These are phyloP conservation scores for Phaseolus coccineus DNA, from an alignment of 331 rosid genomes.

Conservation along the genomic window DNA sequence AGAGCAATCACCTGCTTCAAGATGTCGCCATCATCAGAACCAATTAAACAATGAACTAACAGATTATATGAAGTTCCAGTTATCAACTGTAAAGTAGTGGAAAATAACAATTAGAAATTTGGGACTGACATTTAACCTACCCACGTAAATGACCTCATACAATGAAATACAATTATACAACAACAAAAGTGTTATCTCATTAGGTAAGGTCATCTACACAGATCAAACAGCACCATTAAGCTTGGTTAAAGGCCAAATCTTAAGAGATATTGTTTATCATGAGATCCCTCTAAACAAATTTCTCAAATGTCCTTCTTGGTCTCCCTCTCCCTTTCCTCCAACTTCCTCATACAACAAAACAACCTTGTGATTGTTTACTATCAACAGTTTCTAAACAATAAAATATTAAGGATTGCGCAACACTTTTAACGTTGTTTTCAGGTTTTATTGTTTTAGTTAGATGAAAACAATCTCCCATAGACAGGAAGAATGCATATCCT, in stretches of 20 bases:
- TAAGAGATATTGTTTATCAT: not conserved
- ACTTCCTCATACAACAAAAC: conserved; percentile 23
- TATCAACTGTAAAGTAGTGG: conserved; percentile 19
- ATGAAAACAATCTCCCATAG: not conserved
- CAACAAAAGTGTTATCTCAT: not conserved
- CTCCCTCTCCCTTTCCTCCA: not conserved
- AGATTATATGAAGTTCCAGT: conserved; percentile 33
- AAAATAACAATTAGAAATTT: conserved; percentile 27
- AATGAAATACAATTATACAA: not conserved
- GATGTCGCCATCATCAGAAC: conserved; percentile 41
- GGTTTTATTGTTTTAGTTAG: not conserved
- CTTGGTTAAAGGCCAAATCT: not conserved
- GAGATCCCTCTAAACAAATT: not conserved
- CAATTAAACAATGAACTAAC: conserved; percentile 20
- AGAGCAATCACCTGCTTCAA: conserved; percentile 81
- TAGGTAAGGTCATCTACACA: not conserved
- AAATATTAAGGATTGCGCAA: conserved; percentile 6
- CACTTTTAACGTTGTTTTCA: not conserved
- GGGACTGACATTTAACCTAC: not conserved
- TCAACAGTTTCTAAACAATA: conserved; percentile 30
- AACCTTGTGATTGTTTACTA: not conserved
- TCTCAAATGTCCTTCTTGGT: not conserved
- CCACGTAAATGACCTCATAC: not conserved
- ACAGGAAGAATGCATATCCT: conserved; percentile 12
- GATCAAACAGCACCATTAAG: not conserved